Base-by-base conservation (phyloP, 2,329 filamentous ascomycete species). In the Talaromyces sp. region DNA sequence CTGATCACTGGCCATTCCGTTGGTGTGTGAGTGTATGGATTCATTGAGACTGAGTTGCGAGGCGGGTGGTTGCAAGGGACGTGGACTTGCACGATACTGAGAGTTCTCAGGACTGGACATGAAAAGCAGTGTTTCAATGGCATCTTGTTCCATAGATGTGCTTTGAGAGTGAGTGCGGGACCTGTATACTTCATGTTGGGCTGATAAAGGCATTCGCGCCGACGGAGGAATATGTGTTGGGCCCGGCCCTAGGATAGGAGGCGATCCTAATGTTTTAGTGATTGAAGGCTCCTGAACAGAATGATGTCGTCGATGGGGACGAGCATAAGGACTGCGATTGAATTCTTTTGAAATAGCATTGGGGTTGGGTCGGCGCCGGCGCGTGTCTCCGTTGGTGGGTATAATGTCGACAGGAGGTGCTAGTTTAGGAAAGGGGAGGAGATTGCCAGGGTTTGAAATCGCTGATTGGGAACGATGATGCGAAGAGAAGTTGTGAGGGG, bases 101-200 rank as follows among this genome's bases (percentile, higher is more conserved):
- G 76, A 77, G 49, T 78, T 77, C 29, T 73, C 76, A 1, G 77
- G 77, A 49, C 77, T 80, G 36, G 76, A 77, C 77, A 80, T 78
- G 62, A 79, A 79, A 8, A 79, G 62, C 9, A 80, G 61, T 0
- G 76, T 78, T 62, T 80, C 77, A n/a, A 80, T 77, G 10, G 77
- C 77, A 54, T 80, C 77, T 54, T 78, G 73, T 56, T 80, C 77
- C 74, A 78, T 78, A 1, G 72, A 69, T 14, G 74, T 73, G 47
- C 70, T 77, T 55, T 77, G 73, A 41, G 72, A 74, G 5, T 74
- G 70, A 0, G 71, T 74, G 42, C 70, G 64, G 57, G 68, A 49
- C 60, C 68, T 52, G 49, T 61, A 50, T 47, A 56, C 37, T 45
- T 55, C 58, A 14, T 63, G 63, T 24, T 63, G 58, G n/a, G 55